Evolutionary conservation across 495 filamentous ascomycete species (phyloP), one percentile per base, ranked within the genome.

Genomic region (Stereocaulon alpinum): DNA sequence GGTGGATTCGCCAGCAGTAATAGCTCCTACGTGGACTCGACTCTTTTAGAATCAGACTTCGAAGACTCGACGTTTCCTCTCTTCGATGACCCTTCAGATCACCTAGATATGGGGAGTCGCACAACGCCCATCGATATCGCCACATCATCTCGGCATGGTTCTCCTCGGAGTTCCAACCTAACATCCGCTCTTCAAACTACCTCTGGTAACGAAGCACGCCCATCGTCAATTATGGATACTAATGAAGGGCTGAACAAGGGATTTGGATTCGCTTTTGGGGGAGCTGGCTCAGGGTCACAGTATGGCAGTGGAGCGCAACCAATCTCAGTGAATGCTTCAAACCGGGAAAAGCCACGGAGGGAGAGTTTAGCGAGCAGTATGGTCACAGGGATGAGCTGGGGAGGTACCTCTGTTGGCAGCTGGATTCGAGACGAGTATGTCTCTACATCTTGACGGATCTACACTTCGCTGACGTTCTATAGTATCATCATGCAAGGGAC

Each of bases 391-490:
- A 94, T 96, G 89, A 97, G 94, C 69, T 98, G 91, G 91, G 93
- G 94, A 68, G 94, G 92, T 58, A 80, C 94, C 24, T 97, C 93
- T 44, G 87, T 97, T 60, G 91, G 91, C 56, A 96, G 92, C 70
- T 97, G 91, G 80, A 91, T 98, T 72, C 82, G 88, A 67, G 93
- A 98, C 76, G 93, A 98, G 93, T 97, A 82, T 83, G 92, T 91
- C 45, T 56, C 30, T n/a, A 44, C 37, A n/a, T 40, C 40, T 22
- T 50, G 61, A 54, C n/a, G 45, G 40, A 22, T 49, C 56, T 11
- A 53, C 29, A 20, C 61, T 58, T 61, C 67, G 62, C 66, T 72
- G 57, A 74, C 62, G n/a, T 22, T 60, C 41, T 47, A 18, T 66
- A 98, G 92, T 70, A 93, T 96, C 68, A 86, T 93, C 66, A 96